phyloP scores from a whole-genome alignment of 345 rosid species.

The Geranium brycei region DNA sequence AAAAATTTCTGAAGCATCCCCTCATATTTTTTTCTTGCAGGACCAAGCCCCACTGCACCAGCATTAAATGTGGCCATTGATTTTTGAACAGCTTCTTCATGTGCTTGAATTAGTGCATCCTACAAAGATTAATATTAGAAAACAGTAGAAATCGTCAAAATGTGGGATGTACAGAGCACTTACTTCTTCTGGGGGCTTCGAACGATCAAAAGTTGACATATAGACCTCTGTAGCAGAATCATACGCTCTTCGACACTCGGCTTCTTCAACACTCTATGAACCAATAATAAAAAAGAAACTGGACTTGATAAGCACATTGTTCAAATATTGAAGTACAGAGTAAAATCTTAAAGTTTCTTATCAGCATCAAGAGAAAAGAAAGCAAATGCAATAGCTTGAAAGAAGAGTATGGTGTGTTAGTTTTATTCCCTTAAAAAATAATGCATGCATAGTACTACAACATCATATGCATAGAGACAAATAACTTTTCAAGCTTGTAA shows the following conservation, averaged over 20 bases:
- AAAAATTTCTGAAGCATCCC: conserved; percentile 72
- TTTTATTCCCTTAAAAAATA: too few species aligned
- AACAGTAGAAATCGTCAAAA: conserved; percentile 7
- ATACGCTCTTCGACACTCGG: conserved; percentile 84
- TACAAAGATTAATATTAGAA: conserved; percentile 25
- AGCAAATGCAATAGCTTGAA: too few species aligned
- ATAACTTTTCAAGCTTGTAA: too few species aligned
- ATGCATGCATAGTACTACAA: too few species aligned
- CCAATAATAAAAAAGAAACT: too few species aligned
- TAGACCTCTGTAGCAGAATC: conserved; percentile 68
- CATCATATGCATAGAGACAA: too few species aligned
- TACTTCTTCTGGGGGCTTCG: conserved; percentile 86
- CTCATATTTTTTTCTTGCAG: conserved; percentile 67
- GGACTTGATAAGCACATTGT: too few species aligned
- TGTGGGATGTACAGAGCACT: conserved; percentile 11
- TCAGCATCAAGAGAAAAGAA: too few species aligned
- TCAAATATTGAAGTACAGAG: too few species aligned
- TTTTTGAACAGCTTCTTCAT: conserved; percentile 72
- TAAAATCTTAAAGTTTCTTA: too few species aligned
- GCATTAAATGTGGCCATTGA: conserved; percentile 56
- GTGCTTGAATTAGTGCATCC: conserved; percentile 76
- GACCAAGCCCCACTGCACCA: conserved; percentile 76
- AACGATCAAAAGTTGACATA: conserved; percentile 53
- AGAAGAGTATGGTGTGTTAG: too few species aligned
- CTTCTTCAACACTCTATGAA: conserved; percentile 88